phyloP scores from a whole-genome alignment of 164 flowering plant genomes.

The Vitis amurensis region DNA sequence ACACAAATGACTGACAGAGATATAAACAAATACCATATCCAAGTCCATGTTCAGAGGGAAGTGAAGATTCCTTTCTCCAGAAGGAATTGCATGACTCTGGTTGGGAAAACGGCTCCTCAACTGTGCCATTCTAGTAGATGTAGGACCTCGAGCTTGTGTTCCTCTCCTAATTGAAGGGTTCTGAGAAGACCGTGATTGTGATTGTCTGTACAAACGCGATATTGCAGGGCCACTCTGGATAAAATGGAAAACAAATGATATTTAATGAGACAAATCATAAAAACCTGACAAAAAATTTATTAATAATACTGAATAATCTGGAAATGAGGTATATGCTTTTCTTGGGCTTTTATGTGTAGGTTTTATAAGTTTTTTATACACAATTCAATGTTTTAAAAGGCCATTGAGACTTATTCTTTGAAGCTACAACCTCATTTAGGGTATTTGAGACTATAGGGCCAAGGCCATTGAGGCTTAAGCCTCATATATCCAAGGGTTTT shows the following conservation, averaged over 20 bases:
- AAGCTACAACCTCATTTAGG: no score
- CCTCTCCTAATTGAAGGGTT: conserved; percentile 44
- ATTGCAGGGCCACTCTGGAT: conserved; percentile 39
- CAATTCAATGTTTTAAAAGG: no score
- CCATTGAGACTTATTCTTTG: no score
- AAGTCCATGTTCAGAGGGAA: conserved; percentile 76
- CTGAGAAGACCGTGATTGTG: conserved; percentile 30
- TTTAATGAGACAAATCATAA: no score
- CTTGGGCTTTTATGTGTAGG: no score
- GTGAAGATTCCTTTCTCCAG: conserved; percentile 30
- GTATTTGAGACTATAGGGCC: no score
- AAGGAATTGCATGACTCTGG: conserved; percentile 33
- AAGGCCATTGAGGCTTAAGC: no score
- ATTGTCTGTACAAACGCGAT: conserved; percentile 33
- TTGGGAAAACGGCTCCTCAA: conserved; percentile 38
- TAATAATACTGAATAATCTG: no score
- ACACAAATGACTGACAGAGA: not conserved
- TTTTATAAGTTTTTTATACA: no score
- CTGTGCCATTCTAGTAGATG: conserved; percentile 47
- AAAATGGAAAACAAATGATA: not conserved
- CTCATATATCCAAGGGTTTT: no score
- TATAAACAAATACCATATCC: conserved; percentile 58
- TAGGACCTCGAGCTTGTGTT: conserved; percentile 34
- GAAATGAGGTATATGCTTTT: no score
- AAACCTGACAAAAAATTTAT: no score